Evolutionary conservation across 2,329 filamentous ascomycete genomes (phyloP).

Genomic region (Coleophoma crateriformis): DNA sequence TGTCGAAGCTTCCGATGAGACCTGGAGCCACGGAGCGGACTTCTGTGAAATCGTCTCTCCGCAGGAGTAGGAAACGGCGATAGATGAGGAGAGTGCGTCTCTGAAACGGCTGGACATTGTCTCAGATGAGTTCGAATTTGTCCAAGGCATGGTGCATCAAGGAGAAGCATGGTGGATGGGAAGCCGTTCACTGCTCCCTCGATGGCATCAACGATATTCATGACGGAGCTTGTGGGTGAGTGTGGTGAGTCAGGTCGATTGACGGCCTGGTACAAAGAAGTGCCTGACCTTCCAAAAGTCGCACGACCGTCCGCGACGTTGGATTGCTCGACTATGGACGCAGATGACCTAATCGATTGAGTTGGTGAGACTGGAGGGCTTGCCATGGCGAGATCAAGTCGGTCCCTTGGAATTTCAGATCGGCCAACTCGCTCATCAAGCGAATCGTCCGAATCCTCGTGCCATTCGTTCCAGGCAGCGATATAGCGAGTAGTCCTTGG

Average conservation of each 20-base stretch:
- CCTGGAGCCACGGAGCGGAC: neutral
- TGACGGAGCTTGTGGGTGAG: neutral
- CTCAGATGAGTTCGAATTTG: constrained; percentile 10
- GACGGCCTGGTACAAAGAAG: neutral
- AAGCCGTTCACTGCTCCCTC: constrained; percentile 12
- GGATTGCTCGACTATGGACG: too few species aligned
- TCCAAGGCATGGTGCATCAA: constrained; percentile 12
- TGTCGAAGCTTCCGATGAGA: neutral
- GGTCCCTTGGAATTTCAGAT: neutral
- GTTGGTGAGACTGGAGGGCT: constrained; percentile 12
- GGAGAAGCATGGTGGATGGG: constrained; percentile 14
- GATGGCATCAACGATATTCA: constrained; percentile 12
- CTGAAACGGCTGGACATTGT: neutral
- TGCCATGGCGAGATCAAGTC: constrained; percentile 9
- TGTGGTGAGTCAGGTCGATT: neutral
- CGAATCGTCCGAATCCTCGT: neutral
- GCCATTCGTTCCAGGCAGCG: neutral
- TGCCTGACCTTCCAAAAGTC: too few species aligned
- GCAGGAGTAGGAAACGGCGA: constrained; percentile 3
- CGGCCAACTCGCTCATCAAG: neutral
- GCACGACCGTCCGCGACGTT: too few species aligned
- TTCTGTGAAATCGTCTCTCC: neutral
- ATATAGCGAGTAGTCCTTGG: neutral
- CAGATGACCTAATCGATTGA: neutral
- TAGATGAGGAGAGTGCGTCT: neutral